A percentile compares a stretch with the other conserved stretches of the same genome.
Evolutionary conservation across 2,329 filamentous ascomycete species (phyloP).

Genomic region (Aspergillus vadensis): DNA sequence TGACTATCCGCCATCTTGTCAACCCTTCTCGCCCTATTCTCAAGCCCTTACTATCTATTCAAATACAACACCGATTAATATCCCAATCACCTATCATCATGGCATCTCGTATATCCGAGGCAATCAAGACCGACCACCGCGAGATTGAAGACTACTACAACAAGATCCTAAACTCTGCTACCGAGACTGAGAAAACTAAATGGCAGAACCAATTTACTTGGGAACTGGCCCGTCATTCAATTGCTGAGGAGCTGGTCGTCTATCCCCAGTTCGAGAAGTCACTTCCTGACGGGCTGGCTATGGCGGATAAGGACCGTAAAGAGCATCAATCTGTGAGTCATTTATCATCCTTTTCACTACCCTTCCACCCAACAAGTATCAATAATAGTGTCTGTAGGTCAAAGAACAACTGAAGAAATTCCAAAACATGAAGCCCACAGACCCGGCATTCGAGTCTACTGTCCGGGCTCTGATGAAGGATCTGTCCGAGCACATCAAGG

Average conservation of each 20-base stretch:
- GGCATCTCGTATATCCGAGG: constrained; percentile 28
- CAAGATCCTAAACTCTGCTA: constrained; percentile 40
- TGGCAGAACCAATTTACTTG: constrained; percentile 55
- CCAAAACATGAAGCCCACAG: constrained; percentile 45
- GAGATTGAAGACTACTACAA: constrained; percentile 45
- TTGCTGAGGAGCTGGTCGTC: constrained; percentile 54
- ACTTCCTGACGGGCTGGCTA: constrained; percentile 42
- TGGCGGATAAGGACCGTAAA: constrained; percentile 50
- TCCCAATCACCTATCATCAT: constrained; percentile 4
- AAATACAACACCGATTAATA: not conserved
- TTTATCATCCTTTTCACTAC: not conserved
- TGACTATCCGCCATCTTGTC: too few species aligned
- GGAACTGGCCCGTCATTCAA: constrained; percentile 53
- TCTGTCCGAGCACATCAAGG: constrained; percentile 50
- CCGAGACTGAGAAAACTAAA: constrained; percentile 45
- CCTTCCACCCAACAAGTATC: not conserved
- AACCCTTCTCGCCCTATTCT: too few species aligned
- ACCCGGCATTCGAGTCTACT: constrained; percentile 44
- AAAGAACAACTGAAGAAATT: constrained; percentile 53
- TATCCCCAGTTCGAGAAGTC: constrained; percentile 58
- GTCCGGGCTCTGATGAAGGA: constrained; percentile 46
- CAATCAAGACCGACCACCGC: constrained; percentile 44
- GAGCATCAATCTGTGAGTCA: constrained; percentile 42
- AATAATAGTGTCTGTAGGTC: constrained; percentile 38
- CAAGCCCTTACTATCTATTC: too few species aligned